Percentiles rank a stretch among this genome's conserved stretches.
Evolutionary conservation across 805 yeast genomes (phyloP).

Genomic region (Blastobotrys mokoenaii): DNA sequence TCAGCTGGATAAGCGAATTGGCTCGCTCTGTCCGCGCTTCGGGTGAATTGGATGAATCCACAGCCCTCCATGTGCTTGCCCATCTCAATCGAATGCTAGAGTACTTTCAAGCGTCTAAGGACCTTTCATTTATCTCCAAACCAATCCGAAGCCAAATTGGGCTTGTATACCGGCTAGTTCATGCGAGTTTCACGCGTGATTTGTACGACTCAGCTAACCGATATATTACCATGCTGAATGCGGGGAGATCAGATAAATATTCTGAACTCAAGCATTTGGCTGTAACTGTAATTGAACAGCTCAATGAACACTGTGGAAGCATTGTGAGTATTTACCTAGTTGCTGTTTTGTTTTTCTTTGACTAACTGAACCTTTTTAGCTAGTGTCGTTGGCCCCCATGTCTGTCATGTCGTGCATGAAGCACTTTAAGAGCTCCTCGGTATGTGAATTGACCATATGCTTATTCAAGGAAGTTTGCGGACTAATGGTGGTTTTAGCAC

Average conservation of each 20-base stretch:
- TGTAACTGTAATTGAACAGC: conserved; percentile 18
- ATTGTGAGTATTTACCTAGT: conserved; percentile 10
- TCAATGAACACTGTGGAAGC: conserved; percentile 23
- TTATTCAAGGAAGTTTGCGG: no score
- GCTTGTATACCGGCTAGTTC: background rate
- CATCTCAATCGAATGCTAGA: no score
- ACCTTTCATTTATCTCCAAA: background rate
- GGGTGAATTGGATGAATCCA: no score
- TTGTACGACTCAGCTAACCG: conserved; percentile 24
- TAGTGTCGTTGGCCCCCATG: conserved; percentile 27
- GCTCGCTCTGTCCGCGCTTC: no score
- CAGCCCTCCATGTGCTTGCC: no score
- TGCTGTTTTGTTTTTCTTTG: background rate
- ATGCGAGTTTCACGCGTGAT: background rate
- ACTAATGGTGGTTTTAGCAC: no score
- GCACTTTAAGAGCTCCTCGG: conserved; percentile 20
- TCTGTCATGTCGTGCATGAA: conserved; percentile 23
- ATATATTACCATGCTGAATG: conserved; percentile 14
- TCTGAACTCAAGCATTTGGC: conserved; percentile 24
- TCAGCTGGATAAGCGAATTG: no score
- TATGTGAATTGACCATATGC: no score
- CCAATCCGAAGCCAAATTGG: background rate
- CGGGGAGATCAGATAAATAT: conserved; percentile 23
- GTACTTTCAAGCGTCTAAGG: no score
- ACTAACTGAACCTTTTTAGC: conserved; percentile 11